Evolutionary conservation across 1,139 yeast genomes (phyloP), one percentile per base, ranked within the genome.

Genomic region (Suhomyces wounanorum): DNA sequence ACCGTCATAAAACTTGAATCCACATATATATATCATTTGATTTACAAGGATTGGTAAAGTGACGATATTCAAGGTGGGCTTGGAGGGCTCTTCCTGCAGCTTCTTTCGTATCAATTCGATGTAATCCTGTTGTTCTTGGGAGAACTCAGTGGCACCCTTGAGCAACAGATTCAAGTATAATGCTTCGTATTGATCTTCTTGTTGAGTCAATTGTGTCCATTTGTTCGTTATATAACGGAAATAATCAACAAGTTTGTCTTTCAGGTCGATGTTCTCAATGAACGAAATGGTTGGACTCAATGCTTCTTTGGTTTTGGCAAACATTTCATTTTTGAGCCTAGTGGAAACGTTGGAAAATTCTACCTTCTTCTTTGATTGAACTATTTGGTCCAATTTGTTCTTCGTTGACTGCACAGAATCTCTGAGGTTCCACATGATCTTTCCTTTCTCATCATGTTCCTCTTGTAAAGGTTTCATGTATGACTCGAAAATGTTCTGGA

Each of bases 1-100:
- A 0, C 79, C 79, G 47, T 75, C 74, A 44, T 66, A 58, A 52
- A 67, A 67, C 49, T 66, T 65, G 50, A 60, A 62, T 14, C 64
- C 59, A 16, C 68, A 53, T 3, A 61, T 58, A 25, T 66, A 61
- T 18, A 77, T 53, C 36, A 70, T 60, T 18, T 65, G 63, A 57
- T 75, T 77, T 56, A 75, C 63, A 1, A 77, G 54, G 16, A 69
- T 60, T 0, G 81, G 79, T 39, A 75, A 53, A 0, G 81, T 73
- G 37, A 70, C 59, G 8, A 64, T 67, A 49, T 75, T 75, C 45
- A 71, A 56, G 0, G 56, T 51, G 1, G 78, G 78, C 1, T 44
- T 43, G 8, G 51, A 46, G 0, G 78, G 73, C 4, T 41, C 21
- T 4, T 48, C 43, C 31, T 39, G 43, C 11, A 68, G 60, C 30